phyloP scores from a whole-genome alignment of 2,329 filamentous ascomycete genomes.

The Tolypocladium capitatum region DNA sequence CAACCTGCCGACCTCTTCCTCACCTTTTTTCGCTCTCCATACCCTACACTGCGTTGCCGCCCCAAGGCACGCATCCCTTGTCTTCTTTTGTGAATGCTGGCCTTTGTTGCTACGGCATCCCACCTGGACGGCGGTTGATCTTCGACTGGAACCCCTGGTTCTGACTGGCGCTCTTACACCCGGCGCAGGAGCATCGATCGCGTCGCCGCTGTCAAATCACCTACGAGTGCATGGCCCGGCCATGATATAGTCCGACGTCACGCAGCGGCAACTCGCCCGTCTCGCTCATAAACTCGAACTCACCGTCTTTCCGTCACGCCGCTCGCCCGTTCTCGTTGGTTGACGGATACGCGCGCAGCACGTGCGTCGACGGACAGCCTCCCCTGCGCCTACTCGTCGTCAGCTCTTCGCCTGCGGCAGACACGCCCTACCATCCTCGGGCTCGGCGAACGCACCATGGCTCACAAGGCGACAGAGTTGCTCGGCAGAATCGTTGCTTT shows the following conservation, averaged over 20 bases:
- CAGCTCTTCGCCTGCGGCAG: background rate
- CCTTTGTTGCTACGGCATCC: background rate
- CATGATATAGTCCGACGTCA: background rate
- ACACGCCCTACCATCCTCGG: background rate
- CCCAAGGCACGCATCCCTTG: background rate
- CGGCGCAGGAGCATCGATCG: background rate
- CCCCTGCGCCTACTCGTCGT: background rate
- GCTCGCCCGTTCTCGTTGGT: background rate
- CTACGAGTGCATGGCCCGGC: too few relatives aligned
- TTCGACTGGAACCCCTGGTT: background rate
- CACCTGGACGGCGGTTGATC: background rate
- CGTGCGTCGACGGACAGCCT: background rate
- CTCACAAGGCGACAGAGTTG: slow-evolving; percentile 9
- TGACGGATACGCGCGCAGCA: background rate
- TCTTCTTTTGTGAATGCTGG: background rate
- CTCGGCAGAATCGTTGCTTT: slow-evolving; percentile 44
- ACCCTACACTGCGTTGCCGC: background rate
- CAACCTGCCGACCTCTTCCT: too few relatives aligned
- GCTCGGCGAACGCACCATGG: slow-evolving; percentile 9
- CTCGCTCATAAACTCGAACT: background rate
- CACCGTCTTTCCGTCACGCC: background rate
- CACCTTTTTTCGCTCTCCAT: background rate
- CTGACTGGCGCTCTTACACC: background rate
- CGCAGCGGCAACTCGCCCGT: background rate
- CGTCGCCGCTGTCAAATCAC: background rate